Base-by-base conservation (phyloP, 805 yeast genomes). In the Candida adriatica region DNA sequence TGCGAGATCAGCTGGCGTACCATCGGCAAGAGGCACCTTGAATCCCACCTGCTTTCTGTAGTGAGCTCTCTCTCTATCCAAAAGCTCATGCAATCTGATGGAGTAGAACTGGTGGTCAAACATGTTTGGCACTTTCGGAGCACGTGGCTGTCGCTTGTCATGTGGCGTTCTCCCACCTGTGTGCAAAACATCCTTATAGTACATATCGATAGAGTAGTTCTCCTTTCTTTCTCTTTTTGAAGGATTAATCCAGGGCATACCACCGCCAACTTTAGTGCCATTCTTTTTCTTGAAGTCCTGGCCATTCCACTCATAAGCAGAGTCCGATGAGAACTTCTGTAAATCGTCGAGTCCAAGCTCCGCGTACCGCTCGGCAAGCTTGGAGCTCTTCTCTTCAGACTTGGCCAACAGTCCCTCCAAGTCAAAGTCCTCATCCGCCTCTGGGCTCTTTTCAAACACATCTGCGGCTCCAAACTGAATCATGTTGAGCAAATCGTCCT, bases 91-190 rank as follows among this genome's bases (percentile, higher is more conserved):
- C 27, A 92, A 61, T 50, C 82, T 70, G n/a, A 78, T 68, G 1
- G 95, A 86, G 55, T 71, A 84, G 48, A 92, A 85, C 57, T 92
- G 98, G 58, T 88, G 96, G 51, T 92, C 95, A 51, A 81, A 84
- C 24, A 85, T 65, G 37, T 75, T 77, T 38, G 83, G 62, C 46
- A 85, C 92, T 50, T 80, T 85, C 22, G 97, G 96, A 26, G 94
- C 84, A 40, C 71, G 73, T 13, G 94, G 92, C 2, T 79, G 81
- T 8, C 71, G 64, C 31, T 62, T 61, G 32, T 63, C 52, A 6
- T 53, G 46, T 1, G 58, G 29, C 0, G 77, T 53, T 46, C 82
- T 66, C 28, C 81, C 76, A 6, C 90, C 86, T 2, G 86, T 72
- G 45, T 78, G 75, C 46, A 88, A 61, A 8, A 80, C 87, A 50